Base-by-base conservation (phyloP, 2,329 filamentous ascomycete genomes). In the Cladorrhinum sp. region DNA sequence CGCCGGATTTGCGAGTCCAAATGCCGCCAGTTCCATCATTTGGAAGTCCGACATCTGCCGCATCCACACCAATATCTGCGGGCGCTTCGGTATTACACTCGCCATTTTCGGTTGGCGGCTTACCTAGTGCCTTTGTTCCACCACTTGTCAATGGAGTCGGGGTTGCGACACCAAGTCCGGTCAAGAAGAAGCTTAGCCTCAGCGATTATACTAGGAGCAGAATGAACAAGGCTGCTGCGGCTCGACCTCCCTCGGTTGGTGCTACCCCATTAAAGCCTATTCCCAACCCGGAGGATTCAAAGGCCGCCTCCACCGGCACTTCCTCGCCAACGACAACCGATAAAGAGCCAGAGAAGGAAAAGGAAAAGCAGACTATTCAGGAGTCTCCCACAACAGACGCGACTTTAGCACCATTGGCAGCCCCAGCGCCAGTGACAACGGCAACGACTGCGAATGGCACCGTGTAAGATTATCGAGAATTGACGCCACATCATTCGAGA, bases 131-230 rank as follows among this genome's bases (percentile, higher is more conserved):
- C 0, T 81, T 85, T 57, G 68, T 74, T 3, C 69, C 76, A 6
- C 64, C 77, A 0, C 67, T 74, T 0, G 68, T 77, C 33, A 83
- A 81, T 59, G 78, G 80, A 14, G 66, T 76, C 8, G 71, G 16
- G n/a, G 10, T 71, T 5, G 77, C 77, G 9, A 77, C 79, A 21
- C 83, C 84, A 2, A 87, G 84, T 64, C 86, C 86, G 2, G 76
- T 85, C 30, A 87, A 87, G 73, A 88, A 89, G 77, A 88, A 88
- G 72, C 74, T 89, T 39, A 88, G 84, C 64, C 72, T 88, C 1
- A 88, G 85, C 67, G 86, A 88, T 68, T 89, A 89, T 68, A 86
- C 84, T 70, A 84, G 81, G 64, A 77, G 82, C 55, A 18, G 42
- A 16, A 78, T 81, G 74, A 82, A 81, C 68, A 86, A 85, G 69